A percentile compares a stretch with the other conserved stretches of the same genome.
Evolutionary conservation across 305 asterid genomes (phyloP).

Genomic region (Withania somnifera): DNA sequence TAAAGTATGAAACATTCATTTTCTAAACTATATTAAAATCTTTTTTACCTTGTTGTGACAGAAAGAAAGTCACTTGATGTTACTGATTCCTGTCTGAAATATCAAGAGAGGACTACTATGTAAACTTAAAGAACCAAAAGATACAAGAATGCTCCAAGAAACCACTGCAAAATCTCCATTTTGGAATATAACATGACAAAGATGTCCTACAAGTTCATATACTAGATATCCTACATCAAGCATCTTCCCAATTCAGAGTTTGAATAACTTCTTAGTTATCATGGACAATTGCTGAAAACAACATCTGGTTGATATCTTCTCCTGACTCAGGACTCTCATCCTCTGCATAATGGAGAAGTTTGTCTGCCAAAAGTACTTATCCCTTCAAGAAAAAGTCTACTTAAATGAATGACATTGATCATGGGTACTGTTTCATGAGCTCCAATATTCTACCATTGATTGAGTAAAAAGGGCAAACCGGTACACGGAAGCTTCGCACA

Average conservation of each 20-base stretch:
- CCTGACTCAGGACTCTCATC: conserved; percentile 39
- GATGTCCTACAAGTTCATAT: not conserved
- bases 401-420: not conserved
- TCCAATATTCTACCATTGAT: not conserved
- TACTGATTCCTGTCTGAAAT: not conserved
- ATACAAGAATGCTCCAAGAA: not conserved
- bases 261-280: conserved; percentile 28
- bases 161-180: not conserved
- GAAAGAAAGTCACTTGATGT: not conserved
- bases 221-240: not conserved
- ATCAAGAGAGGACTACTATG: not conserved
- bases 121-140: not conserved
- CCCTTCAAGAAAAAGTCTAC: not conserved
- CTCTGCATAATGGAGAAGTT: conserved; percentile 27
- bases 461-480: too few species aligned
- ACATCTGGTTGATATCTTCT: conserved; percentile 58
- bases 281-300: conserved; percentile 82
- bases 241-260: not conserved
- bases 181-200: not conserved
- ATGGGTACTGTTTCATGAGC: not conserved
- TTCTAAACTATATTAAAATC: too few species aligned
- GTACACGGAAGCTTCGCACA: too few species aligned
- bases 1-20: too few species aligned
- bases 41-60: not conserved
- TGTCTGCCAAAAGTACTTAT: not conserved